Conservation (phyloP, 345 rosid species). For the Aquilaria yunnanensis region DNA sequence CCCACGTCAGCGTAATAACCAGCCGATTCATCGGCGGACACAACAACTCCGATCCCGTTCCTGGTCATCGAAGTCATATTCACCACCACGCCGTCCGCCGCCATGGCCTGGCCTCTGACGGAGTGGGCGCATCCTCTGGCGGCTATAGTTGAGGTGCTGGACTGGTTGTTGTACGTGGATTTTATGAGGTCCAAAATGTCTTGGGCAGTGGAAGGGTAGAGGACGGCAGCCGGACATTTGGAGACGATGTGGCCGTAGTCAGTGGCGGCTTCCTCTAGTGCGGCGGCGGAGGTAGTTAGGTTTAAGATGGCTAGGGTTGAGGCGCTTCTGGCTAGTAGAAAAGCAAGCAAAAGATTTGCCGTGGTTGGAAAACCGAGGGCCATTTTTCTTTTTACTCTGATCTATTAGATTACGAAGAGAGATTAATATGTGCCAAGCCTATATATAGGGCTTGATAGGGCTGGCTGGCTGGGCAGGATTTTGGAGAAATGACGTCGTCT, state of each 20-base stretch:
- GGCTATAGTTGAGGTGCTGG: conserved; percentile 40
- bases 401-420: no score
- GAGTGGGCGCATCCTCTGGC: conserved; percentile 84
- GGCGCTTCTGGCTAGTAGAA: no score
- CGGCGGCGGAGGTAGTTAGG: conserved; percentile 1
- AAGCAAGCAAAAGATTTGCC: no score
- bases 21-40: conserved; percentile 7
- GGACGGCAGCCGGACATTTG: conserved; percentile 51
- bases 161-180: conserved; percentile 25
- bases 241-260: conserved; percentile 68
- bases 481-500: no score
- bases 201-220: conserved; percentile 45
- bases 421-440: no score
- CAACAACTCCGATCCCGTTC: conserved; percentile 20
- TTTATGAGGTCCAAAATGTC: conserved; percentile 49
- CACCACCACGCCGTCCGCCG: conserved; percentile 51
- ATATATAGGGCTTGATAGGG: no score
- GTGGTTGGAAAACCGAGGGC: no score
- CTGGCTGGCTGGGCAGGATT: no score
- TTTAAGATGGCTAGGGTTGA: no score
- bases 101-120: conserved; percentile 71
- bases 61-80: conserved; percentile 46
- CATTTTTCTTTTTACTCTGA: no score
- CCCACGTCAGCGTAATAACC: conserved; percentile 65
- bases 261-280: conserved; percentile 38